Evolutionary conservation across 2,329 filamentous ascomycete species (phyloP), one percentile per base, ranked within the genome.

Genomic region (Botryotinia narcissicola): DNA sequence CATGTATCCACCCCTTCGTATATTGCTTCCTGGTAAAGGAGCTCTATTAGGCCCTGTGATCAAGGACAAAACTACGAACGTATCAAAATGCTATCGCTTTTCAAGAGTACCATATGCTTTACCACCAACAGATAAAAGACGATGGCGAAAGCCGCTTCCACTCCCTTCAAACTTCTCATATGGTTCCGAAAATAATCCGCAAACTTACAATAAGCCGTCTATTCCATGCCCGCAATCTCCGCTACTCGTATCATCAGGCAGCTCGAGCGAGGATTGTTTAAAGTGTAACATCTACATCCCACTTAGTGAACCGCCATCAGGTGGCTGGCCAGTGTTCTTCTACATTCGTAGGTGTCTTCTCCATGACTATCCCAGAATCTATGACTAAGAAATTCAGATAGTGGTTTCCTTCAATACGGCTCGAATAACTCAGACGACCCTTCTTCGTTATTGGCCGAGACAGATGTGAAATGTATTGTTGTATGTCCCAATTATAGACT

Each of bases 401-500:
- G 87, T 42, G 88, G n/a, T 40, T 73, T 61, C 32, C 61, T 78
- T 84, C 87, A 70, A 79, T 83, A 37, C 37, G 71, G 71, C 6
- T 72, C 71, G 4, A 72, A 72, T 29, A 68, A 68, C 22, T 72
- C 18, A 29, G 44, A 59, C 22, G 44, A 86, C 87, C 82, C 86
- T 91, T 73, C 86, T 92, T 78, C 88, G 90, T 75, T 87, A 85
- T 0, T 88, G 87, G 46, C 90, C 92, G 83, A 86, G 91, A 20
- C 84, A 86, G 16, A 90, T 86, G 82, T 82, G 85, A 10, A 81
- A 83, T 82, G 92, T 71, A 83, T 92, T 57, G 86, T 84, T 66
- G 86, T 91, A 62, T 87, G 84, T 80, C 86, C 90, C 79, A 87
- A 87, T 81, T 89, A 92, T 59, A 80, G 72, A n/a, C 57, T 75